Base-by-base conservation (phyloP, 768 basidiomycete species). In the Paxillus ammoniavirescens region DNA sequence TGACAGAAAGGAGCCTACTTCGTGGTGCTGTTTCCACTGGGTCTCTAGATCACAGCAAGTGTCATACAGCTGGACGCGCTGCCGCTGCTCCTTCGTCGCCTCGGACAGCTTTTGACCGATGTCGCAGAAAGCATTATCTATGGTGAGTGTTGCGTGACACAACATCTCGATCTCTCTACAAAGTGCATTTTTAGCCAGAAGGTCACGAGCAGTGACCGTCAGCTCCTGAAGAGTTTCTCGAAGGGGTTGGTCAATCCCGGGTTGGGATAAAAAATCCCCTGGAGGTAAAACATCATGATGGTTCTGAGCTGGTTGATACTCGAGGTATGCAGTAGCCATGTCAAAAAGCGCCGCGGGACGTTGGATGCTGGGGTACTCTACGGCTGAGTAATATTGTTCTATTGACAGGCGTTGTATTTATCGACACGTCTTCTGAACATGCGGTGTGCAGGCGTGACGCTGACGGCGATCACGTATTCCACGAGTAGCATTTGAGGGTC, bases 1-100 rank as follows among this genome's bases (percentile, higher is more conserved):
- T 10, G 7, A 17, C n/a, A 28, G 12, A 17, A 40, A 18, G 9
- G 23, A 13, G 4, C 48, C 6, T 42, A 58, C 62, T 7, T 30
- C 28, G 44, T 61, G 55, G 18, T 57, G 58, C 36, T 63, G 43
- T 4, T 51, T 54, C 62, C 62, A 63, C 15, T 38, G 49, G n/a
- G 23, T 40, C 47, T 61, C 55, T 46, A 63, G 43, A 4, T 49
- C 13, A 28, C 13, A 31, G 14, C 61, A 63, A 5, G 37, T 42
- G 13, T 58, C 35, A 18, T 64, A 49, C 10, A 63, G 31, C 3
- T 57, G 58, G 37, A 21, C 33, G 2, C n/a, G 51, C 35, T 46
- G 45, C 21, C 44, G 53, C 26, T 63, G 62, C 23, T 47, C 49
- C 2, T 31, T 53, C 17, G 38, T 18, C n/a, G 42, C 52, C 4